Base-by-base conservation (phyloP, 805 yeast genomes). In the Zygosaccharomyces bailii region DNA sequence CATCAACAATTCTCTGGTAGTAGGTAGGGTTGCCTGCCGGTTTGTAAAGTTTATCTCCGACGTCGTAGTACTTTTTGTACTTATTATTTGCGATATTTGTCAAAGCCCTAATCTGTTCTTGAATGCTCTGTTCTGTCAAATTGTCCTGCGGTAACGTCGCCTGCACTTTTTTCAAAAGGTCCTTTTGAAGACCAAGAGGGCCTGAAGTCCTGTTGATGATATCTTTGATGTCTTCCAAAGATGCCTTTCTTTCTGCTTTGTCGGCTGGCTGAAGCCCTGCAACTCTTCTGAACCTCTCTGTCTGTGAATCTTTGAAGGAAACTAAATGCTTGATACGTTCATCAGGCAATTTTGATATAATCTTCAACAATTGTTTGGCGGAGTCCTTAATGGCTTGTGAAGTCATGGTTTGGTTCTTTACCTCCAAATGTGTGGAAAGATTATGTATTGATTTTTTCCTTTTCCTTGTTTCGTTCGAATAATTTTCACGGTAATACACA, bases 1-100 rank as follows among this genome's bases (percentile, higher is more conserved):
- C 95, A 20, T 74, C 72, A 65, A 83, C 53, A 42, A 89, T 71
- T 57, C 93, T 74, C 32, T 73, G 76, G 58, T 89, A 89, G 60
- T 89, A 89, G 37, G 73, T 64, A 2, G 95, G 88, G 64, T 87
- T 86, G 1, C 96, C 96, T 56, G 82, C 81, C n/a, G 97, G 97
- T 53, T 65, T 72, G 56, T 78, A 65, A 52, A 89, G 65, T 59
- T 84, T 84, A 34, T 79, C 84, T 44, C 81, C 81, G 27, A 80
- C 74, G 49, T 75, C 70, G 60, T 85, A 86, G 57, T 79, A 79
- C 46, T 76, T 75, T 55, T 71, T 73, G 70, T 81, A 81, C 56
- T 81, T 80, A 59, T 81, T 82, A 44, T 73, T 75, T 45, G 74
- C 73, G 46, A 84, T 63, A 51, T 75, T 77, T 37, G 80, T 70